A percentile compares a stretch with the other conserved stretches of the same genome.
Evolutionary conservation across 345 rosid genomes (phyloP).

Genomic region (Hypericum androsaemum): DNA sequence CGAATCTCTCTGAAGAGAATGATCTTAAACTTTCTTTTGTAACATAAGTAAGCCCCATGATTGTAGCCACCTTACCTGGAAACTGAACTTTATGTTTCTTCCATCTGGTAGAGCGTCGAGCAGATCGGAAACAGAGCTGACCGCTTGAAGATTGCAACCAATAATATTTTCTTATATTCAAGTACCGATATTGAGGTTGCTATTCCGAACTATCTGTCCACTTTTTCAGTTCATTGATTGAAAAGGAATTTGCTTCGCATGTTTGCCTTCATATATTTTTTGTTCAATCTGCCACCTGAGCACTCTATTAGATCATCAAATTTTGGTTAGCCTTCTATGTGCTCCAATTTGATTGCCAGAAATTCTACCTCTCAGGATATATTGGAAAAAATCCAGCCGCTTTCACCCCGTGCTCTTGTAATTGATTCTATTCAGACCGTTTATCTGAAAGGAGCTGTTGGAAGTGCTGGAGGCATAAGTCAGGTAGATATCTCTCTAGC

Average conservation of each 20-base stretch:
- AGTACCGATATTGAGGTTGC: slow-evolving; percentile 84
- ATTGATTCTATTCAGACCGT: slow-evolving; percentile 91
- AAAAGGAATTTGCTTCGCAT: background rate
- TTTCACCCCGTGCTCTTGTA: slow-evolving; percentile 64
- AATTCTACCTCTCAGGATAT: slow-evolving; percentile 50
- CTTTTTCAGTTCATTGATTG: background rate
- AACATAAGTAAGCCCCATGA: too few species aligned
- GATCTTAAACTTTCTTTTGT: background rate
- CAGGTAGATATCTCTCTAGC: slow-evolving; percentile 40
- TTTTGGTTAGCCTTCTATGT: too few species aligned
- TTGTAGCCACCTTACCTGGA: too few species aligned
- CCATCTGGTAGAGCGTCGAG: slow-evolving; percentile 60
- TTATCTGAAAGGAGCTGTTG: slow-evolving; percentile 61
- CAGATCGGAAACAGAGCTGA: slow-evolving; percentile 88
- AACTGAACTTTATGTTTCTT: background rate
- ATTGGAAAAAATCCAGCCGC: slow-evolving; percentile 44
- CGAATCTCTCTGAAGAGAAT: too few species aligned
- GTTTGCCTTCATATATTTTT: background rate
- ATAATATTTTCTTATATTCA: slow-evolving; percentile 65
- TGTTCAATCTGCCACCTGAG: background rate
- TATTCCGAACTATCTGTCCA: background rate
- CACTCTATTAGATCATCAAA: background rate
- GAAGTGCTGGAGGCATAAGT: slow-evolving; percentile 82
- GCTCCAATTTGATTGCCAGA: too few species aligned
- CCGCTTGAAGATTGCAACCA: slow-evolving; percentile 51